Conservation (phyloP, 2,329 filamentous ascomycete species). For the Tolypocladium tropicale region DNA sequence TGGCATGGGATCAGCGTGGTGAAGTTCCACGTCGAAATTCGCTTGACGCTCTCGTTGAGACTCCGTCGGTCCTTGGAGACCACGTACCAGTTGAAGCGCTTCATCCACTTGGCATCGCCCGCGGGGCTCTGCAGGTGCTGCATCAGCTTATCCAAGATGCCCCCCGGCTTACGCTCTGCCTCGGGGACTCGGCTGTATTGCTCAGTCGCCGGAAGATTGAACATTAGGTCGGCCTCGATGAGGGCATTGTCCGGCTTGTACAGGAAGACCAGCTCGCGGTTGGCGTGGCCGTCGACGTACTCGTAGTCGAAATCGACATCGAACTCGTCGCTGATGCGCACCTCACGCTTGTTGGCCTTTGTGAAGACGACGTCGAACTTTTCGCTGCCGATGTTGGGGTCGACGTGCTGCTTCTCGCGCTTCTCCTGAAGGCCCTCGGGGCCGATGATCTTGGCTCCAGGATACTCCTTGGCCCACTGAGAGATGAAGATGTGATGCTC, state of each 20-base stretch:
- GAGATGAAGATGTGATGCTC: conserved; percentile 95
- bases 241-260: conserved; percentile 71
- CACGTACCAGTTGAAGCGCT: conserved; percentile 74
- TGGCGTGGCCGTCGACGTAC: conserved; percentile 68
- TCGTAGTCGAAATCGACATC: conserved; percentile 79
- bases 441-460: conserved; percentile 68
- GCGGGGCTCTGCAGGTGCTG: conserved; percentile 47
- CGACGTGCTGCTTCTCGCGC: conserved; percentile 47
- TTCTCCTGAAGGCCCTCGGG: conserved; percentile 79
- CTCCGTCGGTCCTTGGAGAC: conserved; percentile 52
- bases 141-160: conserved; percentile 33
- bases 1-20: conserved; percentile 82
- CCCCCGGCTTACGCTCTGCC: conserved; percentile 16
- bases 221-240: conserved; percentile 83
- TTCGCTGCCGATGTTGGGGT: conserved; percentile 36
- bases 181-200: conserved; percentile 66
- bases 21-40: conserved; percentile 76
- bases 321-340: conserved; percentile 63
- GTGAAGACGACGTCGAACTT: conserved; percentile 60
- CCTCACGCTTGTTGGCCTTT: conserved; percentile 37
- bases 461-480: conserved; percentile 72
- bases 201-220: conserved; percentile 81
- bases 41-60: conserved; percentile 58
- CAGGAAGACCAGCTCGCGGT: conserved; percentile 80
- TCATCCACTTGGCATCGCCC: conserved; percentile 62